phyloP scores from a whole-genome alignment of 2,329 filamentous ascomycete genomes.

The Arthrinium puccinioides region DNA sequence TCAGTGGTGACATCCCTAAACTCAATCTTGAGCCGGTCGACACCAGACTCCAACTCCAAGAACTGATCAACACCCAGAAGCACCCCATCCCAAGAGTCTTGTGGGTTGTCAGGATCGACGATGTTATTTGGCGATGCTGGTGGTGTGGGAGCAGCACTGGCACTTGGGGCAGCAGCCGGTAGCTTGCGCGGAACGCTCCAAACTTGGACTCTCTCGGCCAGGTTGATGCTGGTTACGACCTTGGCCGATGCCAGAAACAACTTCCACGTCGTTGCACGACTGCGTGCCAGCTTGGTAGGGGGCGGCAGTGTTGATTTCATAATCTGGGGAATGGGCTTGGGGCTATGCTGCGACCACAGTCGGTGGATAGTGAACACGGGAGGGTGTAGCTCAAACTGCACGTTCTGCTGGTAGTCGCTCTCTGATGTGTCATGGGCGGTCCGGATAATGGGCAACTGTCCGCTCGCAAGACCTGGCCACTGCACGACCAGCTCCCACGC shows the following conservation, averaged over 20 bases:
- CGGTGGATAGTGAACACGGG: slow-evolving; percentile 81
- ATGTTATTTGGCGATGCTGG: slow-evolving; percentile 15
- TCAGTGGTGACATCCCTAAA: slow-evolving; percentile 65
- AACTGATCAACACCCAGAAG: slow-evolving; percentile 59
- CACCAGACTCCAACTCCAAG: slow-evolving; percentile 51
- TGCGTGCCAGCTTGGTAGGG: slow-evolving; percentile 62
- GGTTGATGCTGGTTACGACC: slow-evolving; percentile 55
- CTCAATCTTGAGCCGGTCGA: slow-evolving; percentile 57
- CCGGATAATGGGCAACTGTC: slow-evolving; percentile 65
- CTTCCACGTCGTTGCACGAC: slow-evolving; percentile 61
- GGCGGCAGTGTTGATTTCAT: slow-evolving; percentile 50
- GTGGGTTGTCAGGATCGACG: slow-evolving; percentile 8
- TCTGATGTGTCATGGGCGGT: slow-evolving; percentile 69
- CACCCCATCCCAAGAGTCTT: slow-evolving; percentile 35
- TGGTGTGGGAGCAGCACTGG: slow-evolving; percentile 25
- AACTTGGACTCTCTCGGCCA: slow-evolving; percentile 67
- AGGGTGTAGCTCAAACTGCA: slow-evolving; percentile 78
- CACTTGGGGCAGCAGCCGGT: slow-evolving; percentile 26
- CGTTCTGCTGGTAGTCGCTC: slow-evolving; percentile 49
- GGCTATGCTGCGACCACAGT: slow-evolving; percentile 55
- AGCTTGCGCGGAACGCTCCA: slow-evolving; percentile 57
- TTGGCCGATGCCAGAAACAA: slow-evolving; percentile 75
- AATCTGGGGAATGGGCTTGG: slow-evolving; percentile 47
- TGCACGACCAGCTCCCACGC: slow-evolving; percentile 76
- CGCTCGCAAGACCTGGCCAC: slow-evolving; percentile 73